Evolutionary conservation across 2,329 filamentous ascomycete genomes (phyloP).

Genomic region (Cercospora sp.): DNA sequence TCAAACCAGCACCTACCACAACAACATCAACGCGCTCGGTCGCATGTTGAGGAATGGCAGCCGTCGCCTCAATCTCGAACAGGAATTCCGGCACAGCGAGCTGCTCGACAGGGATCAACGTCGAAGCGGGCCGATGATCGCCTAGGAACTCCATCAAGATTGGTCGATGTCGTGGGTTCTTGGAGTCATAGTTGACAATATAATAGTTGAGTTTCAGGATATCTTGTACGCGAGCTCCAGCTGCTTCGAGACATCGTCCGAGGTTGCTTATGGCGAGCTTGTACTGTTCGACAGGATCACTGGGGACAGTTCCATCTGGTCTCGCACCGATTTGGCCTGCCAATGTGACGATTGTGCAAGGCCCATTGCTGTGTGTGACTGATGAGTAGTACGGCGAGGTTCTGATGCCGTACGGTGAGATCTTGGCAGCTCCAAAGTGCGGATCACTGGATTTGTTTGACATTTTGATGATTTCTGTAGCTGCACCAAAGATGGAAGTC

Average conservation of each 20-base stretch:
- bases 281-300: slow-evolving; percentile 30
- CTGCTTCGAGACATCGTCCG: slow-evolving; percentile 28
- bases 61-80: slow-evolving; percentile 34
- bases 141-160: slow-evolving; percentile 31
- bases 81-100: slow-evolving; percentile 32
- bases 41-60: slow-evolving; percentile 25
- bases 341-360: slow-evolving; percentile 24
- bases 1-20: slow-evolving; percentile 39
- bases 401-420: slow-evolving; percentile 24
- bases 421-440: slow-evolving; percentile 3
- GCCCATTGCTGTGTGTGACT: slow-evolving; percentile 22
- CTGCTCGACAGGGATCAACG: slow-evolving; percentile 30
- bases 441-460: background rate
- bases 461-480: background rate
- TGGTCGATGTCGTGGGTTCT: slow-evolving; percentile 25
- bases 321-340: slow-evolving; percentile 32
- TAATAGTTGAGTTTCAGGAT: slow-evolving; percentile 33
- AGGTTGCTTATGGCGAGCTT: slow-evolving; percentile 30
- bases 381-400: slow-evolving; percentile 27
- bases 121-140: slow-evolving; percentile 31
- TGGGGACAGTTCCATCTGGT: slow-evolving; percentile 28
- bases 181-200: slow-evolving; percentile 33
- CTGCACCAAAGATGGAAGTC: background rate
- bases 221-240: slow-evolving; percentile 30
- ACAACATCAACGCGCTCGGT: slow-evolving; percentile 35